These are phyloP conservation scores for Eucalyptus tenuipes DNA, from an alignment of 345 rosid genomes.

Conservation along the genomic window DNA sequence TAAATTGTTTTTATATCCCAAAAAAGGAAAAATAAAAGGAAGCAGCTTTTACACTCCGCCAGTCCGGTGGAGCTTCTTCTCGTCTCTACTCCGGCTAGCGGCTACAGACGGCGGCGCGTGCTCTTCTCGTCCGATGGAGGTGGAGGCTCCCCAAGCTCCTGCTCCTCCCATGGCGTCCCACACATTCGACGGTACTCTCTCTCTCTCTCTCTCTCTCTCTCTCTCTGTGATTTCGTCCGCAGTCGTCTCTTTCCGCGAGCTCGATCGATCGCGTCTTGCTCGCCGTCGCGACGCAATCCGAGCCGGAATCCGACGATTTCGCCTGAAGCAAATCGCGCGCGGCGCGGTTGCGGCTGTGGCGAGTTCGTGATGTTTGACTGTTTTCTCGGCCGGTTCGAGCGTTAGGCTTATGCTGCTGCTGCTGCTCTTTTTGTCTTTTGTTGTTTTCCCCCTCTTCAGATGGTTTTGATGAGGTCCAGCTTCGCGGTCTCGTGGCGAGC, in stretches of 20 bases:
- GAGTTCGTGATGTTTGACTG: neutral
- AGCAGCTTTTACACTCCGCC: neutral
- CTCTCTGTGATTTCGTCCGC: neutral
- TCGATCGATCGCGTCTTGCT: neutral
- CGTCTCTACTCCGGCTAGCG: neutral
- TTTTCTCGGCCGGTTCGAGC: neutral
- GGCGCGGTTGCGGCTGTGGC: neutral
- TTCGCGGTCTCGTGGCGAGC: conserved; percentile 2
- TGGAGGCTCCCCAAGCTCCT: neutral
- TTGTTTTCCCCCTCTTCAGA: neutral
- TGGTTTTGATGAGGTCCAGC: conserved; percentile 2
- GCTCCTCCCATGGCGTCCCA: neutral
- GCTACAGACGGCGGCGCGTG: neutral
- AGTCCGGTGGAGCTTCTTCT: neutral
- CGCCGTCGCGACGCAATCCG: neutral
- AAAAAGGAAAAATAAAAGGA: neutral
- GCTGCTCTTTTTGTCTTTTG: neutral
- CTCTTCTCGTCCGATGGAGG: neutral
- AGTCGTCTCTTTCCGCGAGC: neutral
- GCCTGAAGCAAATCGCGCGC: neutral
- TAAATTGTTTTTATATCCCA: neutral
- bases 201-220: neutral
- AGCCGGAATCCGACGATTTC: neutral
- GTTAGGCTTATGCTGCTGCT: neutral
- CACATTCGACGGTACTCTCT: neutral